Base-by-base conservation (phyloP, 768 basidiomycete species). In the Neoboletus magnificus region DNA sequence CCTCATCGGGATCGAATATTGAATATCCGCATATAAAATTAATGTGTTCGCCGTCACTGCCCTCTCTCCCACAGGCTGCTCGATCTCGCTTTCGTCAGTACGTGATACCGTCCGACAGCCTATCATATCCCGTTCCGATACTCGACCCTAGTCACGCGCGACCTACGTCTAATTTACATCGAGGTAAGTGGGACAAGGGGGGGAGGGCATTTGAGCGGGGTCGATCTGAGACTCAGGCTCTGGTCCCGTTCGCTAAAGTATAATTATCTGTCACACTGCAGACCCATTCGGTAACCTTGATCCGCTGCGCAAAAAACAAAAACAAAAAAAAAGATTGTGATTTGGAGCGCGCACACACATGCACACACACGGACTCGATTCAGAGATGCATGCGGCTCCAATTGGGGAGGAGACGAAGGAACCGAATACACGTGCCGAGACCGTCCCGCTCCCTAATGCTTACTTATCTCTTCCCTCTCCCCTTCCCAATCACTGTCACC, bases 221-320 rank as follows among this genome's bases (percentile, higher is more conserved):
- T 52, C 55, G 50, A 60, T 57, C 55, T 36, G 51, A 55, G 30
- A 43, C 39, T 59, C 50, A 32, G 11, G 3, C 49, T 7, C 15
- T 25, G 5, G 20, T 32, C 46, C 30, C 5, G 15, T 47, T 55
- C 48, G 65, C 59, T 48, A 25, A 39, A 36, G 32, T 50, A 54
- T 50, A 46, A 18, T 39, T 9, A 30, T 55, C 51, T 47, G 60
- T 58, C 48, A 37, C n/a, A 20, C 33, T 43, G 12, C 47, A 52
- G 12, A 42, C 65, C 55, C 59, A 59, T 67, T 65, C 63, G 66
- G 63, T 11, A 67, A 55, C 27, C 50, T n/a, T n/a, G 52, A 22
- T 39, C 65, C 62, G 33, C 35, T 22, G 37, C 39, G 18, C 22
- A 23, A 12, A 23, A 16, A 23, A 39, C 1, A 29, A 16, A 20